phyloP scores from a whole-genome alignment of 306 rosid genomes.

The Rosa persica region DNA sequence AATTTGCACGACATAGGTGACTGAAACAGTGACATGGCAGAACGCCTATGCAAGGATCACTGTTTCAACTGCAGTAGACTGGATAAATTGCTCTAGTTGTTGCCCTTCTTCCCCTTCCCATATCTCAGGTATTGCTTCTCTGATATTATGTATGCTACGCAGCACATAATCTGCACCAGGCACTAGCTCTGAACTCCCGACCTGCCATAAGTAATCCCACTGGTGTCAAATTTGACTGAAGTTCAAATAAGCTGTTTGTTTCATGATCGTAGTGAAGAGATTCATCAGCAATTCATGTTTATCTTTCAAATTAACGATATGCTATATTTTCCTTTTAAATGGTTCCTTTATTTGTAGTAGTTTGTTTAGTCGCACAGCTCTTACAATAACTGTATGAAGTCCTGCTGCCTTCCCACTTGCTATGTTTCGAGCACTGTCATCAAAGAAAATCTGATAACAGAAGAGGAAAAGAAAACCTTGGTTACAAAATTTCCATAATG shows the following conservation, averaged over 20 bases:
- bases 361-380: constrained; percentile 21
- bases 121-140: constrained; percentile 79
- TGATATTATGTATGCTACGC: constrained; percentile 79
- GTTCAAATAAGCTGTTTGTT: not conserved
- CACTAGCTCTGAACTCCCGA: constrained; percentile 64
- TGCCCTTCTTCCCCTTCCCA: constrained; percentile 46
- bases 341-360: not conserved
- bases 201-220: constrained; percentile 47
- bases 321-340: not conserved
- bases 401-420: constrained; percentile 78
- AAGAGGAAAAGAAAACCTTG: constrained; percentile 6
- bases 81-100: constrained; percentile 34
- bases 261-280: not conserved
- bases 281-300: not conserved
- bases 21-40: not conserved
- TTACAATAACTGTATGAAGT: constrained; percentile 75
- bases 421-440: constrained; percentile 75
- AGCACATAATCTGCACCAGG: constrained; percentile 80
- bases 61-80: constrained; percentile 39
- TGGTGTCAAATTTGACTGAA: not conserved
- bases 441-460: constrained; percentile 66
- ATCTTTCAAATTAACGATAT: not conserved
- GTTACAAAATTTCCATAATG: constrained; percentile 11
- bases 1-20: not conserved
- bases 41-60: constrained; percentile 33